Conservation (phyloP, 805 yeast species). For the Candida pini region DNA sequence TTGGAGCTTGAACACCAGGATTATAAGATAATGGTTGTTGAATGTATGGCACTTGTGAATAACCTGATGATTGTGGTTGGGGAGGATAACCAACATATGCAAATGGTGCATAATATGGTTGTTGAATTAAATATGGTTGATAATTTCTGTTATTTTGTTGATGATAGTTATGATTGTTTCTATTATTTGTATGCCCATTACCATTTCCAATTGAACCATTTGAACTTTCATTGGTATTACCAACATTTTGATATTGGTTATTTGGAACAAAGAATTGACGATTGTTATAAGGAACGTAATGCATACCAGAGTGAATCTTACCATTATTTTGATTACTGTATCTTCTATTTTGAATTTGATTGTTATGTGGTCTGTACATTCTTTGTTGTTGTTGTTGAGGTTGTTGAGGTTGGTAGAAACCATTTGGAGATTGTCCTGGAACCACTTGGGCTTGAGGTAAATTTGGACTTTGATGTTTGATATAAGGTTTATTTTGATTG, state of each 20-base stretch:
- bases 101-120: slow-evolving; percentile 20
- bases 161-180: slow-evolving; percentile 5
- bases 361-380: slow-evolving; percentile 16
- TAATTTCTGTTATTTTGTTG: slow-evolving; percentile 14
- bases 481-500: slow-evolving; percentile 8
- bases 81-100: slow-evolving; percentile 21
- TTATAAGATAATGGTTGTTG: too few relatives aligned
- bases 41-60: slow-evolving; percentile 12
- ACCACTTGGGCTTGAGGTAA: too few relatives aligned
- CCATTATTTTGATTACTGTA: slow-evolving; percentile 20
- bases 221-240: too few relatives aligned
- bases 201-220: too few relatives aligned
- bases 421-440: slow-evolving; percentile 7
- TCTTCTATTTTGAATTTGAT: slow-evolving; percentile 15
- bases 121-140: slow-evolving; percentile 19
- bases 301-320: slow-evolving; percentile 14
- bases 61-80: slow-evolving; percentile 7
- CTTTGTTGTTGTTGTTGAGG: too few relatives aligned
- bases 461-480: slow-evolving; percentile 6
- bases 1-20: too few relatives aligned
- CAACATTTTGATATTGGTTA: slow-evolving; percentile 16
- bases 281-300: slow-evolving; percentile 18
- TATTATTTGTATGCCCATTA: slow-evolving; percentile 8
- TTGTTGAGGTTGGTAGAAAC: slow-evolving; percentile 17
- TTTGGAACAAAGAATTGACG: slow-evolving; percentile 20